Percentiles rank a stretch among this genome's conserved stretches.
phyloP scores from a whole-genome alignment of 495 filamentous ascomycete species.

The Lasiosphaeria ovina region DNA sequence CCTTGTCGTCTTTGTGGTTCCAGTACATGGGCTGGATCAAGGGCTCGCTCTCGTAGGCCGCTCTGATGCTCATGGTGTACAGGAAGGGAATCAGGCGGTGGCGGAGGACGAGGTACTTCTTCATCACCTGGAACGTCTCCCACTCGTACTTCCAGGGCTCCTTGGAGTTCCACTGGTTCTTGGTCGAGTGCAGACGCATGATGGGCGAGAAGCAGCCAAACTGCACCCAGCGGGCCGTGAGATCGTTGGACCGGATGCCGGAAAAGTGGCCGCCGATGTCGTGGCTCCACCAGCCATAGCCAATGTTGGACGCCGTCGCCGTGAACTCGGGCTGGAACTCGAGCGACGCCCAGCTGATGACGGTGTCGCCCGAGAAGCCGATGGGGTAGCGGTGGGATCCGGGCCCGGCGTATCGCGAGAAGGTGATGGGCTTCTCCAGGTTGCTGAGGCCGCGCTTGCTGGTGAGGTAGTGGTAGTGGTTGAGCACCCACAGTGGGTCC shows the following conservation, averaged over 20 bases:
- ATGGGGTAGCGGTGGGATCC: conserved; percentile 60
- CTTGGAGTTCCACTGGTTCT: conserved; percentile 51
- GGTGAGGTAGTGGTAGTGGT: conserved; percentile 59
- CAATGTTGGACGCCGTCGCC: conserved; percentile 60
- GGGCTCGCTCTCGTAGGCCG: conserved; percentile 42
- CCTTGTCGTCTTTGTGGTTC: conserved; percentile 48
- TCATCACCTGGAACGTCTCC: conserved; percentile 42
- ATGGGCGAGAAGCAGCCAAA: conserved; percentile 58
- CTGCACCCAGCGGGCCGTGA: conserved; percentile 57
- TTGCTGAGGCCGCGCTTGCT: conserved; percentile 31
- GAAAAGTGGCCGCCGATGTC: conserved; percentile 59
- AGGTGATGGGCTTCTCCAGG: conserved; percentile 33
- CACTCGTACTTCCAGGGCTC: conserved; percentile 55
- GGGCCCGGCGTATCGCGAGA: conserved; percentile 58
- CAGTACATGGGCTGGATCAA: conserved; percentile 61
- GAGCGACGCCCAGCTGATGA: conserved; percentile 56
- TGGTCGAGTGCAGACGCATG: conserved; percentile 54
- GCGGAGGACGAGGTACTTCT: conserved; percentile 45
- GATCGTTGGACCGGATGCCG: conserved; percentile 52
- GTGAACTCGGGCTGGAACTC: conserved; percentile 63
- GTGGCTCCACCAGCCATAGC: conserved; percentile 65
- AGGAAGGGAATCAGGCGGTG: conserved; percentile 57
- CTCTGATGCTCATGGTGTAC: conserved; percentile 54
- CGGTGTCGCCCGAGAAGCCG: conserved; percentile 59
- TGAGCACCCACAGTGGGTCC: conserved; percentile 62